A percentile compares a stretch with the other conserved stretches of the same genome.
Evolutionary conservation across 2,329 filamentous ascomycete genomes (phyloP).

Genomic region (Xylaria sp.): DNA sequence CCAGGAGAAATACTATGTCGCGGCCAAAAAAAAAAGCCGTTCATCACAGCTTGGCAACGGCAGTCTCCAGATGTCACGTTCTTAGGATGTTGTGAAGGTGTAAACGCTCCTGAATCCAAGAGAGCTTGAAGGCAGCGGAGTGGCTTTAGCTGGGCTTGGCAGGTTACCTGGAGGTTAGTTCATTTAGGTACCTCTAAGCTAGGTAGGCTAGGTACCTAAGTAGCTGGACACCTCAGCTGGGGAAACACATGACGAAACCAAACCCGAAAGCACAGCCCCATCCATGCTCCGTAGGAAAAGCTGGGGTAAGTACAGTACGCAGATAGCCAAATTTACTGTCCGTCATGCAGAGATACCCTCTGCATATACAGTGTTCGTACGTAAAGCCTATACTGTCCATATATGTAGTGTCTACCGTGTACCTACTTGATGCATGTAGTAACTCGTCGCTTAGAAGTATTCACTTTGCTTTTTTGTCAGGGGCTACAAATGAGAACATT

Average conservation of each 20-base stretch:
- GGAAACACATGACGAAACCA: constrained; percentile 25
- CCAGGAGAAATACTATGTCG: neutral
- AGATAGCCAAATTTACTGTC: neutral
- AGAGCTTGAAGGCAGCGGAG: constrained; percentile 5
- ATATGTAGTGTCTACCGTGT: no score
- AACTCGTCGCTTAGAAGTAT: no score
- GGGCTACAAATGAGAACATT: no score
- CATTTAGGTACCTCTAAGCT: neutral
- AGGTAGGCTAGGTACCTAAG: neutral
- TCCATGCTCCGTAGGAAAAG: neutral
- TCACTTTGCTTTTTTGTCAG: no score
- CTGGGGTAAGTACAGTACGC: constrained; percentile 12
- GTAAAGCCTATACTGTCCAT: no score
- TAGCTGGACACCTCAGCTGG: neutral
- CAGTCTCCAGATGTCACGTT: no score
- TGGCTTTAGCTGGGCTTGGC: constrained; percentile 7
- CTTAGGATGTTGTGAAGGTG: neutral
- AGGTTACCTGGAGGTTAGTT: neutral
- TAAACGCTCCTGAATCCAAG: constrained; percentile 1
- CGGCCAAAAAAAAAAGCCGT: neutral
- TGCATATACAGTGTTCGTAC: no score
- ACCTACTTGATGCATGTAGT: no score
- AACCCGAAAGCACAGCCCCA: constrained; percentile 26
- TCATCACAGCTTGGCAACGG: neutral
- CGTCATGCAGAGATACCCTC: no score